Evolutionary conservation across 73 alveolate genomes (phyloP), one percentile per base, ranked within the genome.

Genomic region (Durusdinium trenchii): DNA sequence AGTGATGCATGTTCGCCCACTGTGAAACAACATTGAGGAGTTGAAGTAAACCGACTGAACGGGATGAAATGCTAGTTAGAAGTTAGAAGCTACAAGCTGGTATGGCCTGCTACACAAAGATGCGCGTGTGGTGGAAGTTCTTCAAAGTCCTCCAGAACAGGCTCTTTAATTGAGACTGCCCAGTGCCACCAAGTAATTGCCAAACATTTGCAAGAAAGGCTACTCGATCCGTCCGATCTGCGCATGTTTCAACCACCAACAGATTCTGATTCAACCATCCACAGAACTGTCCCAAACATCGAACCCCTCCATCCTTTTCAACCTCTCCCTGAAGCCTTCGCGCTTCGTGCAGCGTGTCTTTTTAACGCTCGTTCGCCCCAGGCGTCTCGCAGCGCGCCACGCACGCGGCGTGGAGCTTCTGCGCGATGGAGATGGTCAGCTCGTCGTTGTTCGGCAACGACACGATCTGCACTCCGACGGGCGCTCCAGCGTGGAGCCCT

Each of bases 381-480:
- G 98, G 98, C 26, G 60, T 76, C 78, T 48, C 14, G 78, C 98
- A 91, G 20, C 10, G 76, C 42, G 98, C 98, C 36, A 57, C 98
- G 1, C 78, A 75, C n/a, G 76, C 50, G 18, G 12, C 47, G 57
- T 87, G 89, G 89, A 91, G 45, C 36, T 28, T 40, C n/a, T 16
- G 3, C 45, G 98, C 98, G 45, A 91, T 89, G 28, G 89, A 40
- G 43, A 91, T 50, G 78, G 98, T 91, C 87, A 91, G 36, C 64
- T 91, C 98, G 48, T 91, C 98, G 40, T 91, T 67, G 76, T 73
- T 73, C 38, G 76, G 98, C n/a, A 71, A 46, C 71, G 98, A 67
- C 14, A 91, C 89, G 61, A 91, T 30, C 60, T 91, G 98, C 36
- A 91, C 61, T 5, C 98, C 98, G 54, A 50, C 76, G 32, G 98